Conservation (phyloP, 2,329 filamentous ascomycete species). For the Xylariaceae sp. region DNA sequence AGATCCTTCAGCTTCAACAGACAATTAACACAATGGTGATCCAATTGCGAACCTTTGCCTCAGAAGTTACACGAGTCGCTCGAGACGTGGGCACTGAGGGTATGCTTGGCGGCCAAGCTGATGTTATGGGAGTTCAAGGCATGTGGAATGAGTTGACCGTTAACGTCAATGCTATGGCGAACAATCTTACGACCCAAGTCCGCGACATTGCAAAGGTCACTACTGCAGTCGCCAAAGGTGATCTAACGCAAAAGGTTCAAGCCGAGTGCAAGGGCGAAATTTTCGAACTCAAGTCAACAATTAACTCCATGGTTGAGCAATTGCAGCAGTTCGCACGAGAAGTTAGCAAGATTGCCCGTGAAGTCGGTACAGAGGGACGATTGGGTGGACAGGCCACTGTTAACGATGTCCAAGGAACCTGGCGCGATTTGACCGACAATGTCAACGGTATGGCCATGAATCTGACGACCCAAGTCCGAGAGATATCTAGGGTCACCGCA, state of each 20-base stretch:
- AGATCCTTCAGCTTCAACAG: slow-evolving; percentile 78
- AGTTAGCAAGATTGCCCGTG: slow-evolving; percentile 91
- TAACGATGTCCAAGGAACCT: slow-evolving; percentile 94
- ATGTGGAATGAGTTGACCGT: slow-evolving; percentile 87
- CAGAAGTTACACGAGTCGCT: slow-evolving; percentile 77
- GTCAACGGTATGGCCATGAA: slow-evolving; percentile 99
- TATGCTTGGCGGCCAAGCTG: slow-evolving; percentile 75
- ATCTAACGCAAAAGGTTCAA: slow-evolving; percentile 94
- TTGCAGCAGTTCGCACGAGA: slow-evolving; percentile 94
- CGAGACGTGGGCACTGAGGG: slow-evolving; percentile 82
- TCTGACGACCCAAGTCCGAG: slow-evolving; percentile 92
- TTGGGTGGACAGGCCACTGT: slow-evolving; percentile 93
- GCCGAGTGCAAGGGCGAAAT: slow-evolving; percentile 90
- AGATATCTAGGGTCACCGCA: slow-evolving; percentile 94
- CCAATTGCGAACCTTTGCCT: slow-evolving; percentile 76
- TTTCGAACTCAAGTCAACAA: slow-evolving; percentile 91
- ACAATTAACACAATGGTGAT: slow-evolving; percentile 91
- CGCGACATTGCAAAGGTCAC: slow-evolving; percentile 88
- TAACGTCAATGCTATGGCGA: slow-evolving; percentile 84
- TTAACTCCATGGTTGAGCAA: slow-evolving; percentile 99
- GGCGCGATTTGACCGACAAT: slow-evolving; percentile 91
- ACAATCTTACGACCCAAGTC: slow-evolving; percentile 82
- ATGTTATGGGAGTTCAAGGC: slow-evolving; percentile 78
- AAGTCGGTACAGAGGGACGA: slow-evolving; percentile 93
- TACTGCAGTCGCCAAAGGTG: slow-evolving; percentile 71